Evolutionary conservation across 371 early-diverging fungal species (phyloP).

Genomic region (Mucor plumbeus): DNA sequence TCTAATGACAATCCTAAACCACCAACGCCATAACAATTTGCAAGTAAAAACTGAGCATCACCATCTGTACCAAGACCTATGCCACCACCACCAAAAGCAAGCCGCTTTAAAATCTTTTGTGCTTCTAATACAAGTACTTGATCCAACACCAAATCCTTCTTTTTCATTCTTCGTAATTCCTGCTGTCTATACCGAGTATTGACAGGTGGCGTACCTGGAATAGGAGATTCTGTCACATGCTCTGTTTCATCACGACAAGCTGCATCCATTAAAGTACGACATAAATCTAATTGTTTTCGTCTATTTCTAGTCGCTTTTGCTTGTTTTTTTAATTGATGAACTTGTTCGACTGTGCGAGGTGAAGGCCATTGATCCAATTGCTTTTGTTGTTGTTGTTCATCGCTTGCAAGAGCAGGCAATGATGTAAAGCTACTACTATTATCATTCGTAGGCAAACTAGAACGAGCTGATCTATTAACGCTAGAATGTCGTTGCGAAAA

Average conservation of each 20-base stretch:
- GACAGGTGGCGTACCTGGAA: conserved; percentile 19
- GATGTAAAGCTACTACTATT: neutral
- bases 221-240: conserved; percentile 5
- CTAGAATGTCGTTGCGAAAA: neutral
- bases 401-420: neutral
- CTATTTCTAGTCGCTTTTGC: conserved; percentile 16
- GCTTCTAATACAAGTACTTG: conserved; percentile 69
- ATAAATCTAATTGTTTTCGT: conserved; percentile 23
- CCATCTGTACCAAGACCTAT: conserved; percentile 64
- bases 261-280: conserved; percentile 26
- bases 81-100: conserved; percentile 62
- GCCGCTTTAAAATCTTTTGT: conserved; percentile 72
- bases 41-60: conserved; percentile 91
- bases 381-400: neutral
- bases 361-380: conserved; percentile 15
- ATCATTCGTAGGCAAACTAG: neutral
- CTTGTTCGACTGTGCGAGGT: conserved; percentile 13
- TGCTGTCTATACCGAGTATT: conserved; percentile 17
- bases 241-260: conserved; percentile 12
- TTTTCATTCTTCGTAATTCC: conserved; percentile 23
- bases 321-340: conserved; percentile 24
- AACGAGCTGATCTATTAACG: neutral
- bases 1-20: conserved; percentile 75
- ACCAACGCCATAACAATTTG: conserved; percentile 82
- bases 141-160: conserved; percentile 42